These are phyloP conservation scores for Discostella pseudostelligera DNA, from an alignment of 108 stramenopile genomes.

Conservation along the genomic window DNA sequence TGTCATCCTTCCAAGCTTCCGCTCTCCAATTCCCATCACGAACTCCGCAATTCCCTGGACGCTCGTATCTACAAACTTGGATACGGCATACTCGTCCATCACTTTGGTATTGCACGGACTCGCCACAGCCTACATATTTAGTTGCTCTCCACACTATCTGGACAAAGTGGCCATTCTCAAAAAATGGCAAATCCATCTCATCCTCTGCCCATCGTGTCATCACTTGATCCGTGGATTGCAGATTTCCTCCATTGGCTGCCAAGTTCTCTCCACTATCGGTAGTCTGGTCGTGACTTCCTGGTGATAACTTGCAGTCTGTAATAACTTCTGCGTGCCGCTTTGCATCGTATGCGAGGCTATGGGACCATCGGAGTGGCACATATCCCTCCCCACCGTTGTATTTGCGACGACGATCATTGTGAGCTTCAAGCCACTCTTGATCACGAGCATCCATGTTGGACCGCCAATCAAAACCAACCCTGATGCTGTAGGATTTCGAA, in stretches of 20 bases:
- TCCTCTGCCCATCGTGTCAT: conserved; percentile 11
- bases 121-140: conserved; percentile 25
- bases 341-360: conserved; percentile 7
- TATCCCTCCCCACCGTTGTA: conserved; percentile 9
- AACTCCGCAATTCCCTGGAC: conserved; percentile 1
- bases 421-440: conserved; percentile 17
- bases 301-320: neutral
- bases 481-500: conserved; percentile 11
- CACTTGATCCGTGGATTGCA: conserved; percentile 3
- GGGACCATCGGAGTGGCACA: conserved; percentile 11
- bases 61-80: conserved; percentile 3
- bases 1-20: conserved; percentile 9
- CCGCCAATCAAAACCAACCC: conserved; percentile 18
- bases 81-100: conserved; percentile 1
- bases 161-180: conserved; percentile 12
- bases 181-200: neutral
- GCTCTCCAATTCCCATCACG: neutral
- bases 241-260: conserved; percentile 10
- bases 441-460: conserved; percentile 10
- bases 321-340: conserved; percentile 1
- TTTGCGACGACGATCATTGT: conserved; percentile 13
- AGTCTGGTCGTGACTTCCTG: conserved; percentile 7
- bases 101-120: conserved; percentile 2
- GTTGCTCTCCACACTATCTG: conserved; percentile 22
- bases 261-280: conserved; percentile 11